Conservation (phyloP, 768 basidiomycete species). For the Paxillus ammoniavirescens region DNA sequence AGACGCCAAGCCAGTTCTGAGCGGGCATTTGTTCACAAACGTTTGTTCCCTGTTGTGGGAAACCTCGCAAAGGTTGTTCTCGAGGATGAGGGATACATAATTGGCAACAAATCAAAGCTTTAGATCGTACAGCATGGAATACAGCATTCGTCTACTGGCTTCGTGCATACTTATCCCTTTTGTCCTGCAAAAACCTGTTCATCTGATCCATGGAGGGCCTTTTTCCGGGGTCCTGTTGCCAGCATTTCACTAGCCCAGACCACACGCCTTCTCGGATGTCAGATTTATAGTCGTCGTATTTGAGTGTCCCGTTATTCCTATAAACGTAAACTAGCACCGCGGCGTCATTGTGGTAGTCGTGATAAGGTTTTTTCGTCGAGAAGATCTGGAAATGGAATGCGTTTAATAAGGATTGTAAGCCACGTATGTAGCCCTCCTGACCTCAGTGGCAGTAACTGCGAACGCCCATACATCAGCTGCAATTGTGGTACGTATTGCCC, state of each 20-base stretch:
- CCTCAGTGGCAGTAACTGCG: slow-evolving; percentile 37
- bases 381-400: slow-evolving; percentile 17
- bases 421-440: slow-evolving; percentile 2
- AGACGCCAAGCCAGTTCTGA: slow-evolving; percentile 89
- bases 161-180: slow-evolving; percentile 15
- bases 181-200: slow-evolving; percentile 17
- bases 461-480: slow-evolving; percentile 38
- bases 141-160: neutral
- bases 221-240: slow-evolving; percentile 10
- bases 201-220: slow-evolving; percentile 15
- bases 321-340: slow-evolving; percentile 18
- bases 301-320: slow-evolving; percentile 7
- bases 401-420: neutral
- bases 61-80: slow-evolving; percentile 57
- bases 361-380: slow-evolving; percentile 22
- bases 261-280: slow-evolving; percentile 20
- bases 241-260: slow-evolving; percentile 19
- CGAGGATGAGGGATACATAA: slow-evolving; percentile 47
- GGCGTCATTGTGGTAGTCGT: slow-evolving; percentile 8
- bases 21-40: slow-evolving; percentile 47
- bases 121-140: slow-evolving; percentile 8
- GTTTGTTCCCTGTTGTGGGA: slow-evolving; percentile 61
- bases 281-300: slow-evolving; percentile 16
- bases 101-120: slow-evolving; percentile 25
- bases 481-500: slow-evolving; percentile 20